Evolutionary conservation across 805 yeast genomes (phyloP), one percentile per base, ranked within the genome.

Genomic region (Ascoidea asiatica): DNA sequence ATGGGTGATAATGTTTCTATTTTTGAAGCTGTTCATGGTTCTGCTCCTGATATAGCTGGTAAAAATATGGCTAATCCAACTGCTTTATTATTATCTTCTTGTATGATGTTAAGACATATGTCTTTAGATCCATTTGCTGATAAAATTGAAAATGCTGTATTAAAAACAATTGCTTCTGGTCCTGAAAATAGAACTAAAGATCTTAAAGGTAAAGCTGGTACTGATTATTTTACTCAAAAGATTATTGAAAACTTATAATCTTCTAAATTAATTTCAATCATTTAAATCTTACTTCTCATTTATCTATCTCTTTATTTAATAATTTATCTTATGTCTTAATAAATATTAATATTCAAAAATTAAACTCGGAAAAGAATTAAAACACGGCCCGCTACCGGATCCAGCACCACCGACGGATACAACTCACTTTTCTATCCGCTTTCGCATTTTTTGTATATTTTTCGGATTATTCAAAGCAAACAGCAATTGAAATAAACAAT

Each of bases 41-140:
- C 97, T 47, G 98, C 98, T 52, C 98, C 98, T 57, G 98, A 92
- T 66, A 92, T 92, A 61, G 97, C 97, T 51, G 98, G 98, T 62
- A 87, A 92, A 76, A 94, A 95, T 63, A 78, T 86, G 64, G 98
- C 98, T 53, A 92, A 92, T 79, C 98, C 98, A 71, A 92, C 98
- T 50, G 98, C 98, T 46, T 70, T 92, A 62, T 74, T 92, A 64
- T 76, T 92, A 63, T 87, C 96, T 43, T 90, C 97, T 40, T 87
- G 89, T 62, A 92, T 92, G 97, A 90, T 92, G 97, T 81, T 92
- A 75, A 84, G 95, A 73, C 98, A 92, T 76, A 90, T 92, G 97
- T 81, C 86, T 44, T 77, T 92, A 66, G 73, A 75, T 65, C 69
- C 72, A 29, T 76, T 81, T 60, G 97, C 97, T 56, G 81, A 77